Percentiles rank a stretch among this genome's conserved stretches.
These are phyloP conservation scores for Opeltia flavorubescens DNA, from an alignment of 495 filamentous ascomycete species.

Conservation along the genomic window DNA sequence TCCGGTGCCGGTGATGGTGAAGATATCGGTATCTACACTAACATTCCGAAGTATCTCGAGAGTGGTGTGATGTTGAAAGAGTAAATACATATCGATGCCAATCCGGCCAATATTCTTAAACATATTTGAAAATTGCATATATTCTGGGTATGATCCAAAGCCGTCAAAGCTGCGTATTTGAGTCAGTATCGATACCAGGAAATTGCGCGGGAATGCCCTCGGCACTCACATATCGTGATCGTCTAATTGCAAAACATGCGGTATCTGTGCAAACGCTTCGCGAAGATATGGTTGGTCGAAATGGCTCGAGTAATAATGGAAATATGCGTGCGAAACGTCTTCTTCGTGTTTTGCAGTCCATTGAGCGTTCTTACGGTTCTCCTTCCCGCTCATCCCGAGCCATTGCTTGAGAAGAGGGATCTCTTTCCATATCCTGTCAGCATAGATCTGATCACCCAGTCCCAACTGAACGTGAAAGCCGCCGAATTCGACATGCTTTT, in stretches of 20 bases:
- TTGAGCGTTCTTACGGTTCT: constrained; percentile 72
- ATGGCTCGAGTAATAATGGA: constrained; percentile 95
- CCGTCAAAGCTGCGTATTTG: constrained; percentile 64
- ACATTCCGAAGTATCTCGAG: constrained; percentile 83
- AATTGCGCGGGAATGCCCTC: neutral
- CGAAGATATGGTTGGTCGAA: constrained; percentile 90
- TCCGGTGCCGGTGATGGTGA: constrained; percentile 90
- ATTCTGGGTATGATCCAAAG: constrained; percentile 93
- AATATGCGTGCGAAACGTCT: constrained; percentile 89
- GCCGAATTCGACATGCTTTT: constrained; percentile 90
- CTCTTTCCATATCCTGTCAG: constrained; percentile 92
- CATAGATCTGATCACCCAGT: constrained; percentile 89
- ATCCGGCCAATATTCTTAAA: constrained; percentile 97
- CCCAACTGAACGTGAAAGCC: constrained; percentile 91
- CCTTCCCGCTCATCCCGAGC: constrained; percentile 78
- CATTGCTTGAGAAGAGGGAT: constrained; percentile 85
- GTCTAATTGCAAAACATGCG: constrained; percentile 81
- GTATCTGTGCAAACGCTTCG: constrained; percentile 95
- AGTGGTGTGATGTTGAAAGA: constrained; percentile 97
- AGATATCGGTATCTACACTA: constrained; percentile 74
- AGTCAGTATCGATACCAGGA: neutral
- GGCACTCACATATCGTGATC: constrained; percentile 90
- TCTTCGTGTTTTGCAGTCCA: constrained; percentile 94
- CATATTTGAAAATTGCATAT: constrained; percentile 94
- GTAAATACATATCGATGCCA: constrained; percentile 97